Conservation (phyloP, 768 basidiomycete genomes). For the Pleurotus platypus region DNA sequence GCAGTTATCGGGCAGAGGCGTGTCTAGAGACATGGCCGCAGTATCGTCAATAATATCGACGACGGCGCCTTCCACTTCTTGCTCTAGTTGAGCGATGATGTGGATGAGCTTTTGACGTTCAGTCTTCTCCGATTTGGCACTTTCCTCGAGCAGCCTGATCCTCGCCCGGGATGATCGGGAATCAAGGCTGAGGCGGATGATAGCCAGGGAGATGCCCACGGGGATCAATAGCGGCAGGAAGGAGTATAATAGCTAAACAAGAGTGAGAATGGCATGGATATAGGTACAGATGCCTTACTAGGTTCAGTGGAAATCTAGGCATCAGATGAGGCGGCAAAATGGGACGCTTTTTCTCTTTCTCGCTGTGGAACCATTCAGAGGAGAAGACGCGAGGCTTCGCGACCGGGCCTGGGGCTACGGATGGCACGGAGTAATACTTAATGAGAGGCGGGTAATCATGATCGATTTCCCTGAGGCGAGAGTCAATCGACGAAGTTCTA, state of each 20-base stretch:
- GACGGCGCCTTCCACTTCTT: constrained; percentile 54
- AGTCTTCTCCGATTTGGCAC: constrained; percentile 31
- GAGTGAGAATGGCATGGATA: background rate
- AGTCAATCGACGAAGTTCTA: background rate
- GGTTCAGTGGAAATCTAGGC: constrained; percentile 61
- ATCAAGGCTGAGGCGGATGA: constrained; percentile 56
- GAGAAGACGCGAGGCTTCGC: constrained; percentile 37
- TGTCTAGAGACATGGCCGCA: constrained; percentile 19
- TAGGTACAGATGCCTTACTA: constrained; percentile 41
- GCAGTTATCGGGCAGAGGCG: constrained; percentile 5
- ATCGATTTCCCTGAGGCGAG: constrained; percentile 43
- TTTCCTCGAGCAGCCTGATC: constrained; percentile 56
- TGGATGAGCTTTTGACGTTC: constrained; percentile 48
- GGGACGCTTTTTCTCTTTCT: constrained; percentile 26
- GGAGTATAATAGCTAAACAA: constrained; percentile 43
- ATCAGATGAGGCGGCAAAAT: constrained; percentile 57
- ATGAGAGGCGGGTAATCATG: constrained; percentile 56
- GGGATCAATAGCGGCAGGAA: constrained; percentile 66
- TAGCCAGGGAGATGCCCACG: constrained; percentile 42
- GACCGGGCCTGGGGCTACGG: constrained; percentile 34
- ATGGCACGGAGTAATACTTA: constrained; percentile 43
- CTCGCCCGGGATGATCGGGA: constrained; percentile 59
- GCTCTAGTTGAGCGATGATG: constrained; percentile 55
- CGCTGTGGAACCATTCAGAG: constrained; percentile 39
- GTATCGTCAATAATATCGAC: constrained; percentile 53